phyloP scores from a whole-genome alignment of 139 green algal genomes.

The Micractinium conductrix region DNA sequence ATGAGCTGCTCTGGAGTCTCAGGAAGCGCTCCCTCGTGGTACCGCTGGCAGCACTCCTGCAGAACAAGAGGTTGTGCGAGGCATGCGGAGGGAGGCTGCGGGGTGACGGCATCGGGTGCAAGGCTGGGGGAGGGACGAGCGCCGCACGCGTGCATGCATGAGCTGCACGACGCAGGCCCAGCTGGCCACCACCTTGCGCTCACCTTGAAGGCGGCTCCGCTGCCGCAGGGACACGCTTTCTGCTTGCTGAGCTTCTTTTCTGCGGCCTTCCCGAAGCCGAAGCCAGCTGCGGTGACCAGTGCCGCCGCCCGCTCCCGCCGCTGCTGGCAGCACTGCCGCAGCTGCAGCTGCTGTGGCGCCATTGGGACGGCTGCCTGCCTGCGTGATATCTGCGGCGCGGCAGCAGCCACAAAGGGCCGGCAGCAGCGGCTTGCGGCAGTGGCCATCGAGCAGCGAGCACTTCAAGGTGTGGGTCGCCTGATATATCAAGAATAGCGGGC shows the following conservation, averaged over 20 bases:
- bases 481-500: no score
- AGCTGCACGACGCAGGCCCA: no score
- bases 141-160: no score
- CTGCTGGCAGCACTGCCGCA: not conserved
- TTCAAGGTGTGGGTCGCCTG: no score
- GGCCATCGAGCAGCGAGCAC: no score
- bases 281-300: not conserved
- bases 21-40: slow-evolving; percentile 39
- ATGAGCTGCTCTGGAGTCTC: slow-evolving; percentile 48
- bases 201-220: slow-evolving; percentile 22
- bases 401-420: not conserved
- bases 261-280: slow-evolving; percentile 21
- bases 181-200: no score
- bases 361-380: no score
- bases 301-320: not conserved
- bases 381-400: no score
- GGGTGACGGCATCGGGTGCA: no score
- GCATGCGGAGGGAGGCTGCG: no score
- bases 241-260: slow-evolving; percentile 21
- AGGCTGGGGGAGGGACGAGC: no score
- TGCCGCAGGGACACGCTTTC: slow-evolving; percentile 47
- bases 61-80: no score
- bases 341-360: not conserved
- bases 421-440: not conserved
- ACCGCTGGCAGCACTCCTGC: slow-evolving; percentile 49